Conservation (phyloP, 192 early-diverging fungal genomes). For the Dimargaris verticillata region DNA sequence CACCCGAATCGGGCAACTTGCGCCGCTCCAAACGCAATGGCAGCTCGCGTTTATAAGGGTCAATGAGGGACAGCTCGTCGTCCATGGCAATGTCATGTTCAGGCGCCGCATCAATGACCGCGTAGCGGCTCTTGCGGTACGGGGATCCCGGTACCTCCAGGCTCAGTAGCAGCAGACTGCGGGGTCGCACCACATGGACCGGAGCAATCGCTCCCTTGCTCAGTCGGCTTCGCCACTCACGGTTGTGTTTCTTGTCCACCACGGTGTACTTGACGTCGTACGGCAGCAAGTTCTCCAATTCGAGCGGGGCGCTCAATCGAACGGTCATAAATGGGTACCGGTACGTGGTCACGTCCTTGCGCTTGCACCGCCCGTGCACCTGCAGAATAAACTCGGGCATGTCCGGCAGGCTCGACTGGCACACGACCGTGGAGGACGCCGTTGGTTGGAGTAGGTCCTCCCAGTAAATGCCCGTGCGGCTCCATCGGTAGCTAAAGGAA, state of each 20-base stretch:
- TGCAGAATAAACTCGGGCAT: slow-evolving; percentile 52
- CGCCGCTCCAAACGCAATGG: slow-evolving; percentile 43
- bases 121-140: slow-evolving; percentile 58
- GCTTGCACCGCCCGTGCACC: slow-evolving; percentile 35
- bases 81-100: slow-evolving; percentile 64
- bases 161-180: slow-evolving; percentile 58
- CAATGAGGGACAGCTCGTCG: slow-evolving; percentile 47
- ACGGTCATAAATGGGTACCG: slow-evolving; percentile 68
- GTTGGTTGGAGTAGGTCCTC: slow-evolving; percentile 39
- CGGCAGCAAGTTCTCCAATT: slow-evolving; percentile 90
- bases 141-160: slow-evolving; percentile 59
- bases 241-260: slow-evolving; percentile 48
- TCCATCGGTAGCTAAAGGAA: slow-evolving; percentile 80
- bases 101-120: slow-evolving; percentile 72
- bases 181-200: slow-evolving; percentile 70
- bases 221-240: slow-evolving; percentile 49
- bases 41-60: slow-evolving; percentile 43
- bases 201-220: slow-evolving; percentile 52
- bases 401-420: slow-evolving; percentile 17
- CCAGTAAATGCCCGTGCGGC: slow-evolving; percentile 64
- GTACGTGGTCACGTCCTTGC: slow-evolving; percentile 22
- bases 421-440: slow-evolving; percentile 32
- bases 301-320: slow-evolving; percentile 55
- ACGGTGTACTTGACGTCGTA: slow-evolving; percentile 71
- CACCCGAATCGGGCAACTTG: slow-evolving; percentile 46